Percentiles rank a stretch among this genome's conserved stretches.
Evolutionary conservation across 2,329 filamentous ascomycete genomes (phyloP).

Genomic region (Botrytis fragariae): DNA sequence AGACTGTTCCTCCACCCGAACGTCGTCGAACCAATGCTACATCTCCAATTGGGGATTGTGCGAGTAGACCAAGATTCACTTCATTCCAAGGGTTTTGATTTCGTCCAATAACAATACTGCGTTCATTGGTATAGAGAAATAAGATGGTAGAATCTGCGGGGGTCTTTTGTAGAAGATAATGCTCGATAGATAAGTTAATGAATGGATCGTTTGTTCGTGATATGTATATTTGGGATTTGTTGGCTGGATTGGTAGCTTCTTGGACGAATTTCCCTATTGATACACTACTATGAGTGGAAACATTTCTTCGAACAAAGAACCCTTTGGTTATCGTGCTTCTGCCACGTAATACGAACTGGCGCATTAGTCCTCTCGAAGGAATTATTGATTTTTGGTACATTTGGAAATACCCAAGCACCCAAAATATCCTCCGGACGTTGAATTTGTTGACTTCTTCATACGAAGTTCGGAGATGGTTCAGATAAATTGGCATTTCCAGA

Average conservation of each 20-base stretch:
- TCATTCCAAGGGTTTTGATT: slow-evolving; percentile 99
- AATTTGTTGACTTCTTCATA: background rate
- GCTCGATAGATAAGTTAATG: slow-evolving; percentile 91
- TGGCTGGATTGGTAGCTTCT: slow-evolving; percentile 41
- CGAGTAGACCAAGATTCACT: slow-evolving; percentile 67
- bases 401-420: background rate
- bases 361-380: background rate
- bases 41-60: slow-evolving; percentile 20
- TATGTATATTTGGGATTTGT: slow-evolving; percentile 64
- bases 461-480: background rate
- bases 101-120: slow-evolving; percentile 85
- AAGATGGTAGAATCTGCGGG: slow-evolving; percentile 71
- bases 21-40: slow-evolving; percentile 70
- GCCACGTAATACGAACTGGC: background rate
- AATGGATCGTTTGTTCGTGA: slow-evolving; percentile 72
- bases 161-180: slow-evolving; percentile 77
- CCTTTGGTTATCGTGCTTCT: background rate
- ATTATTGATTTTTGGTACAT: slow-evolving; percentile 5
- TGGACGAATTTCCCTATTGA: slow-evolving; percentile 21
- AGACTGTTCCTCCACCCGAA: slow-evolving; percentile 88
- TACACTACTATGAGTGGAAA: background rate
- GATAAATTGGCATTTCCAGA: background rate
- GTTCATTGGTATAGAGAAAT: slow-evolving; percentile 83
- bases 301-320: slow-evolving; percentile 13
- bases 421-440: background rate